Conservation (phyloP, 768 basidiomycete genomes). For the Cyclocybe cylindracea region DNA sequence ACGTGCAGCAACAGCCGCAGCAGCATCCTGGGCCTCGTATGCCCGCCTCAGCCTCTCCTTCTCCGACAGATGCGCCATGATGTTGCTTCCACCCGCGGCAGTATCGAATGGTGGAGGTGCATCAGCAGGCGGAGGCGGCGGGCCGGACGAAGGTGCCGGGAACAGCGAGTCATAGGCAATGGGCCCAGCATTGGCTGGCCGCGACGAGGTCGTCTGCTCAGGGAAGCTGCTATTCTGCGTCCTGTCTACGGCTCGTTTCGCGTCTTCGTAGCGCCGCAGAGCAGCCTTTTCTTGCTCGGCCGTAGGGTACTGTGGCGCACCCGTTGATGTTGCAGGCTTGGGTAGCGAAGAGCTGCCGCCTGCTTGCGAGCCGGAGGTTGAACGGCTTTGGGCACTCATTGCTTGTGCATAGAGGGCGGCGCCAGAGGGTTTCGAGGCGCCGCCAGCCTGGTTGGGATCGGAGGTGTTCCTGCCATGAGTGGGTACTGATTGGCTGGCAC, state of each 20-base stretch:
- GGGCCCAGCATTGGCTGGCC: constrained; percentile 34
- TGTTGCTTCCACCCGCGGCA: constrained; percentile 35
- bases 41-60: constrained; percentile 68
- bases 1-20: constrained; percentile 28
- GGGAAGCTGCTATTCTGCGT: constrained; percentile 36
- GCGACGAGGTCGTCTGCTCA: constrained; percentile 1
- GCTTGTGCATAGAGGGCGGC: constrained; percentile 32
- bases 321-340: constrained; percentile 18
- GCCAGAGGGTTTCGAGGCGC: constrained; percentile 21
- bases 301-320: constrained; percentile 51
- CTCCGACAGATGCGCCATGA: constrained; percentile 49
- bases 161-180: constrained; percentile 67
- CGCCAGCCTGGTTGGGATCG: constrained; percentile 18
- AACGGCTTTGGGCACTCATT: constrained; percentile 25
- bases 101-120: constrained; percentile 58
- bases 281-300: constrained; percentile 80
- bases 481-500: constrained; percentile 22
- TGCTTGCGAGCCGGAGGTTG: constrained; percentile 5
- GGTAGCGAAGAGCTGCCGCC: constrained; percentile 21
- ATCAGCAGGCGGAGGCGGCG: constrained; percentile 30
- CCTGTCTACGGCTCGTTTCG: constrained; percentile 68
- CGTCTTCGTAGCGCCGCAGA: constrained; percentile 65
- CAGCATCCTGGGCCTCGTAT: constrained; percentile 70
- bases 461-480: constrained; percentile 20
- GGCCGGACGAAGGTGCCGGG: constrained; percentile 29